Base-by-base conservation (phyloP, 1,284 basidiomycete species). In the Peniophora sp. region DNA sequence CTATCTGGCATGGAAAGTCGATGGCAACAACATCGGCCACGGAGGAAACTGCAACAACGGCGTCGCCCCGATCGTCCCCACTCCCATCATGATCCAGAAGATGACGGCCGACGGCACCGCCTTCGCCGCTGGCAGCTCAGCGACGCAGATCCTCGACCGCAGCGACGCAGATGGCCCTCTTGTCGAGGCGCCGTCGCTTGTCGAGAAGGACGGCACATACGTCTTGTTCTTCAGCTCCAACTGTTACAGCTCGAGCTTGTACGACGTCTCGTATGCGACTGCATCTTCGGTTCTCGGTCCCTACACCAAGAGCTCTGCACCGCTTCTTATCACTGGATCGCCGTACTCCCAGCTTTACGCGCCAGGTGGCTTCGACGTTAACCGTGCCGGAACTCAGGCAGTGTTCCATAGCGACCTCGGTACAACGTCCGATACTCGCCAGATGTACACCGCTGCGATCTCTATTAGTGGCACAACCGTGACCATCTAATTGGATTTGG, bases 231-330 rank as follows among this genome's bases (percentile, higher is more conserved):
- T 58, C 53, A 54, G 50, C 23, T 55, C 53, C 17, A 57, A 58
- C 43, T 60, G 58, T 50, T 60, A 58, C 46, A 54, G 55, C 25
- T 54, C 52, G 17, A 39, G 50, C 23, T 38, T 57, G 16, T 60
- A 60, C 27, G 58, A 60, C 36, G 52, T 59, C 14, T 50, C 54
- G 43, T 60, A 60, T 27, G 59, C 59, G 8, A 59, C 58, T 11
- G 57, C 58, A 8, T 39, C 56, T 2, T 51, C 50, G 27, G 50
- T 60, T 22, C 44, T 51, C 6, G 59, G 58, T 12, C 58, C 58
- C 36, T 60, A 60, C 32, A 56, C 58, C 17, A 60, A 58, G 34
- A 52, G 47, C 17, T 27, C 47, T 6, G 22, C 22, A 27, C 27
- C 27, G 5, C n/a, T 48, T 10, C 22, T 48, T 12, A 48, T 32